Evolutionary conservation across 1,139 yeast genomes (phyloP).

Genomic region (Candida glucosophila): DNA sequence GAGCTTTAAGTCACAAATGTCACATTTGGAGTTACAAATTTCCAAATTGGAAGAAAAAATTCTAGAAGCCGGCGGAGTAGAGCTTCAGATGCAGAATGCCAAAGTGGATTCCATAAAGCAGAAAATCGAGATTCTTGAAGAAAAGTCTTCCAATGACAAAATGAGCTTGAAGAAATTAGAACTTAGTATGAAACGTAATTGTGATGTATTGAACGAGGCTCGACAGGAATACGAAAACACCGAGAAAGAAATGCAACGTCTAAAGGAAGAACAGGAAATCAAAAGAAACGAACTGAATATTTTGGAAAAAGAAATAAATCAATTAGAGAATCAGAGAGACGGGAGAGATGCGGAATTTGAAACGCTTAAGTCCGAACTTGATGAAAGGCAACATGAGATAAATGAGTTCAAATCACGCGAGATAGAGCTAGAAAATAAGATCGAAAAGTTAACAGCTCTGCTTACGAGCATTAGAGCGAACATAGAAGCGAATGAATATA

Average conservation of each 20-base stretch:
- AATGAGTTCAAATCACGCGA: slow-evolving; percentile 61
- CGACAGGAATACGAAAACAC: slow-evolving; percentile 25
- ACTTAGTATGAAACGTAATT: slow-evolving; percentile 53
- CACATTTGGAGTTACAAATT: slow-evolving; percentile 51
- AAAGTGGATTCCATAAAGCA: slow-evolving; percentile 73
- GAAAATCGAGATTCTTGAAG: slow-evolving; percentile 52
- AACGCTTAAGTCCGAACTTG: slow-evolving; percentile 18
- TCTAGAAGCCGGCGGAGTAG: slow-evolving; percentile 88
- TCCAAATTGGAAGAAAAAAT: slow-evolving; percentile 62
- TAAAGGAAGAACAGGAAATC: neutral
- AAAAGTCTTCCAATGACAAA: slow-evolving; percentile 54
- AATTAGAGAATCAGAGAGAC: slow-evolving; percentile 18
- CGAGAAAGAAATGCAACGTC: slow-evolving; percentile 17
- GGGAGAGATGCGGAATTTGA: slow-evolving; percentile 10
- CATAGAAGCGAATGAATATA: slow-evolving; percentile 27
- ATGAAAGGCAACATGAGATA: slow-evolving; percentile 43
- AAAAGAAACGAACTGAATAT: slow-evolving; percentile 10
- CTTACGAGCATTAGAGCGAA: slow-evolving; percentile 34
- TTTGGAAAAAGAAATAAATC: slow-evolving; percentile 16
- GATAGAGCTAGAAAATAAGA: slow-evolving; percentile 55
- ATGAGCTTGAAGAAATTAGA: slow-evolving; percentile 56
- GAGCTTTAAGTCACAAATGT: slow-evolving; percentile 45
- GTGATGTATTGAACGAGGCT: slow-evolving; percentile 37
- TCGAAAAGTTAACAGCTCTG: slow-evolving; percentile 47
- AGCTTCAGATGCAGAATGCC: slow-evolving; percentile 69